Base-by-base conservation (phyloP, 805 yeast species). In the Candida yuanshanica region DNA sequence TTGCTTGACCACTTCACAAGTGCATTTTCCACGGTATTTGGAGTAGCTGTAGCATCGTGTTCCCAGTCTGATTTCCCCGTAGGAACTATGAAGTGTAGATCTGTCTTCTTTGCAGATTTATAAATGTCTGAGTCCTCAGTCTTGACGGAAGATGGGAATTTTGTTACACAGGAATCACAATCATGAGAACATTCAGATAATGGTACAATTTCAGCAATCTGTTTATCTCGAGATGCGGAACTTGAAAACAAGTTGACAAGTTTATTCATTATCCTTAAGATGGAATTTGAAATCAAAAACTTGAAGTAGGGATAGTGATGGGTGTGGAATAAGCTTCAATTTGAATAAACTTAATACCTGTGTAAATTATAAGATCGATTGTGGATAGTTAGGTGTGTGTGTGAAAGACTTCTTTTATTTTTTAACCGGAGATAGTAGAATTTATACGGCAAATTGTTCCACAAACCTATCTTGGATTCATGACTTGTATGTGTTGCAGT, bases 21-120 rank as follows among this genome's bases (percentile, higher is more conserved):
- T 10, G 61, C 65, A 27, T 68, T 48, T 29, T 79, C 73, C 27
- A 83, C 65, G 0, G 79, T 66, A 4, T 66, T 62, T 20, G 55
- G 39, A 23, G 71, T 75, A 9, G 69, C 66, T 8, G 72, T 68
- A 3, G 95, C 86, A 54, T 84, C 84, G 46, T 77, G 91, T 13
- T 64, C 66, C 99, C 99, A 91, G 61, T 91, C 95, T 0, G 75
- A 58, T 50, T 80, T 79, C 10, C 93, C 95, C 0, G 97, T 89
- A 2, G 96, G 83, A 0, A 90, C 80, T 25, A 91, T 63, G 18
- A 88, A 65, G 50, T 90, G 97, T 20, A 83, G 56, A 3, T 79
- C 81, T 34, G 78, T 79, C 1, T 84, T 79, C 47, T 72, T 74
- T 0, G 95, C 79, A 6, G 90, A 70, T 44, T 83, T 81, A 77